phyloP scores from a whole-genome alignment of 179 eudicot genomes.

The Pouteria campechiana region DNA sequence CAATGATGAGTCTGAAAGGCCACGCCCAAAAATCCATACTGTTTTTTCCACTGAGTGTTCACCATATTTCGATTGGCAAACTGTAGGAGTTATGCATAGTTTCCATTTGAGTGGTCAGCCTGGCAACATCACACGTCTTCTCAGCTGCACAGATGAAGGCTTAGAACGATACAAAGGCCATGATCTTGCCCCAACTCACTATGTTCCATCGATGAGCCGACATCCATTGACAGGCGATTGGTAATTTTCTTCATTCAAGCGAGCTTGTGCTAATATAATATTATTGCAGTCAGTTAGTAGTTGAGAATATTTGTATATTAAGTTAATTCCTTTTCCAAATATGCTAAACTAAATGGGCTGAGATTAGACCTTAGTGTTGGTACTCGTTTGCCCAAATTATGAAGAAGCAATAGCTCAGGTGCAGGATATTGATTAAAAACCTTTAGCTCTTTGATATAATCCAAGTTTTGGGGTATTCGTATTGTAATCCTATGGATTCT shows the following conservation, averaged over 20 bases:
- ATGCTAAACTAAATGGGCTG: too few relatives aligned
- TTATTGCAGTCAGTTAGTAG: too few relatives aligned
- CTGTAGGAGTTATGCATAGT: slow-evolving; percentile 79
- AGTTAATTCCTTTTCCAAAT: too few relatives aligned
- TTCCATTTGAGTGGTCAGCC: slow-evolving; percentile 84
- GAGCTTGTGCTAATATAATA: too few relatives aligned
- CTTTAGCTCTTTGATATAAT: too few relatives aligned
- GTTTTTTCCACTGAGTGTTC: slow-evolving; percentile 82
- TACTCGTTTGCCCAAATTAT: too few relatives aligned
- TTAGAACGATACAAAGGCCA: slow-evolving; percentile 66
- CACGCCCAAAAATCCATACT: slow-evolving; percentile 67
- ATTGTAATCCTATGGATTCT: too few relatives aligned
- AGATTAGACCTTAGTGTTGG: too few relatives aligned
- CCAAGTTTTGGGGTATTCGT: too few relatives aligned
- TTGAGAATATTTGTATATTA: too few relatives aligned
- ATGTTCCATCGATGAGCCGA: slow-evolving; percentile 84
- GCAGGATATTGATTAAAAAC: too few relatives aligned
- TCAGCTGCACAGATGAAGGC: slow-evolving; percentile 92
- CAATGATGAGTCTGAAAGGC: slow-evolving; percentile 31
- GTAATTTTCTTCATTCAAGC: slow-evolving; percentile 15
- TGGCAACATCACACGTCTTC: slow-evolving; percentile 77
- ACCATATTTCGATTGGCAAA: slow-evolving; percentile 92
- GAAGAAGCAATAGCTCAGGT: too few relatives aligned
- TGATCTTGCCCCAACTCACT: slow-evolving; percentile 86
- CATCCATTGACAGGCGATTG: slow-evolving; percentile 88